Evolutionary conservation across 2,329 filamentous ascomycete species (phyloP), one percentile per base, ranked within the genome.

Genomic region (Ophiostoma sp.): DNA sequence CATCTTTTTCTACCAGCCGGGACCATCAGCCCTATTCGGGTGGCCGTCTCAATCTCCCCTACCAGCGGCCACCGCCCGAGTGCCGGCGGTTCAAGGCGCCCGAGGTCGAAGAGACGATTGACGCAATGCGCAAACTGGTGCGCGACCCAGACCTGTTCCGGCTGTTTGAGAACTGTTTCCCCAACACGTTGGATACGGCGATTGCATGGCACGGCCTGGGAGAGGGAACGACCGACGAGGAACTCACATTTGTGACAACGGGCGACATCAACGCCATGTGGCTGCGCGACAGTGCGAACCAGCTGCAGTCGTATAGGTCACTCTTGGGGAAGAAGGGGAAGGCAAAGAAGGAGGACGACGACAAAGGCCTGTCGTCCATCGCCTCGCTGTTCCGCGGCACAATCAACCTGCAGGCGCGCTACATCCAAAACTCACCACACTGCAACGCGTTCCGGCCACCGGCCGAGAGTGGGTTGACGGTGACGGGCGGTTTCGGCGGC

Each of bases 391-490:
- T 88, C 78, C 85, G 89, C 15, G 89, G 90, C 5, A 87, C 89
- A 2, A 89, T 92, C 78, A 91, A 91, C 77, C 82, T 91, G 12
- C 90, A 91, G 79, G 85, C 88, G 17, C 84, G 89, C 52, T 91
- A 90, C 78, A 82, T 91, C 66, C 83, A 86, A 55, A 84, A 83
- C n/a, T 85, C 86, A 7, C 92, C 93, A 2, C 93, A 94, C 82
- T 95, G 93, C 85, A 95, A 95, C 80, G 92, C 92, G 19, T 95
- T 95, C 81, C 92, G 94, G 78, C 92, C 93, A 3, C 93, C 93
- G 0, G 85, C 87, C 11, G 91, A 91, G 42, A 92, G 91, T 36
- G 63, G 64, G 1, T 31, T 69, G 17, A 52, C 55, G 5, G 50
- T 36, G 25, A 22, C 7, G 74, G 86, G 87, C 11, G 74, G 74